These are phyloP conservation scores for Daldinia sp. DNA, from an alignment of 2,329 filamentous ascomycete species.

Conservation along the genomic window DNA sequence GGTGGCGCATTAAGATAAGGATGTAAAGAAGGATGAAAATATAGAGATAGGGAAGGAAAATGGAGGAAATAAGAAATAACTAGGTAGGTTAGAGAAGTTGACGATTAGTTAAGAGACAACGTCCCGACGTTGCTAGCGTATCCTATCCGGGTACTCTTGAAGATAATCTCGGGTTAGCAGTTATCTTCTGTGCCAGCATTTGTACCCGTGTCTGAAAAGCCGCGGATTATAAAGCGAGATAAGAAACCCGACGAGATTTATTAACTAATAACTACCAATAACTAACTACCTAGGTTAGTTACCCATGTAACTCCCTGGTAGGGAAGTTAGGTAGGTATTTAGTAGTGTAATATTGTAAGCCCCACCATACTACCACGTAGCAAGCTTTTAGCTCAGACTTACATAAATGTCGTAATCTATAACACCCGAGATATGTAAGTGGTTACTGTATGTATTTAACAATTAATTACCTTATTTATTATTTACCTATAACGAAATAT, in stretches of 20 bases:
- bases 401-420: slow-evolving; percentile 2
- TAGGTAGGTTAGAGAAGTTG: background rate
- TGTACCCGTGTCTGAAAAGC: background rate
- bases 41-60: background rate
- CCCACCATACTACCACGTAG: background rate
- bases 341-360: background rate
- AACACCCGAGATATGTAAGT: background rate
- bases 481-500: background rate
- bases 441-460: background rate
- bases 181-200: too few relatives aligned
- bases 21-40: background rate
- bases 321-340: too few relatives aligned
- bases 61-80: too few relatives aligned
- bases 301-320: too few relatives aligned
- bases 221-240: slow-evolving; percentile 9
- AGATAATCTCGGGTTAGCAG: slow-evolving; percentile 5
- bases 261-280: too few relatives aligned
- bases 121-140: background rate
- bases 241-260: background rate
- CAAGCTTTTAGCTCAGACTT: background rate
- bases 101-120: background rate
- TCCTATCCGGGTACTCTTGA: slow-evolving; percentile 18
- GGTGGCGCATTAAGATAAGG: background rate
- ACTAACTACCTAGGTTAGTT: too few relatives aligned
- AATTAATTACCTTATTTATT: background rate